Conservation (phyloP, 345 rosid species). For the Ceriops decandra region DNA sequence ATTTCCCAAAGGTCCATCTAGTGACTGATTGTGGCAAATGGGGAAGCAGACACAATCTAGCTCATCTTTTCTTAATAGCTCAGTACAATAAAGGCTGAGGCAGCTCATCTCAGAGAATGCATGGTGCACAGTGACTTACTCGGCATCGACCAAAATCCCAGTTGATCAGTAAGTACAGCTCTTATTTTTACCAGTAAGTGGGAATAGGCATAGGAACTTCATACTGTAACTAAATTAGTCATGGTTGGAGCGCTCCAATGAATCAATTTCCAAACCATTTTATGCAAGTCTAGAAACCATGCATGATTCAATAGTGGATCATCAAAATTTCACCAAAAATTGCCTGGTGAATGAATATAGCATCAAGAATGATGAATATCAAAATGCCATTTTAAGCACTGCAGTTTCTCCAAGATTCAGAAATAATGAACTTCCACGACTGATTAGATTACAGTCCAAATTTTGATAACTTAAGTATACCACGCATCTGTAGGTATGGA, state of each 20-base stretch:
- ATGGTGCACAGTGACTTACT: not conserved
- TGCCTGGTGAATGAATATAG: not conserved
- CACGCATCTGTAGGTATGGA: conserved; percentile 96
- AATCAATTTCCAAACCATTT: not conserved
- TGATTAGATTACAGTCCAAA: conserved; percentile 19
- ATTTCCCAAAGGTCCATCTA: not conserved
- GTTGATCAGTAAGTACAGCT: not conserved
- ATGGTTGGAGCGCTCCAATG: conserved; percentile 7
- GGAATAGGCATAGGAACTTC: conserved; percentile 1
- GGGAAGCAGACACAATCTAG: not conserved
- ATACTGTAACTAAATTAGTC: not conserved
- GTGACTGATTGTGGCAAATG: not conserved
- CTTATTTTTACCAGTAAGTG: not conserved
- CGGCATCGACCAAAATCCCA: conserved; percentile 2
- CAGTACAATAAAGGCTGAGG: not conserved
- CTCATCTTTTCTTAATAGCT: not conserved
- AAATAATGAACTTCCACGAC: not conserved
- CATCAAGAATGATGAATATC: not conserved
- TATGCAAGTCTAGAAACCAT: not conserved
- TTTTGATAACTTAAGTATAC: conserved; percentile 73
- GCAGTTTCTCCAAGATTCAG: not conserved
- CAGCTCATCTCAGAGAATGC: not conserved
- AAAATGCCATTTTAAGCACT: not conserved
- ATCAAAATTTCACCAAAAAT: conserved; percentile 1
- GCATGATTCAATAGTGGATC: not conserved